Conservation (phyloP, 306 rosid genomes). For the Rosa persica region DNA sequence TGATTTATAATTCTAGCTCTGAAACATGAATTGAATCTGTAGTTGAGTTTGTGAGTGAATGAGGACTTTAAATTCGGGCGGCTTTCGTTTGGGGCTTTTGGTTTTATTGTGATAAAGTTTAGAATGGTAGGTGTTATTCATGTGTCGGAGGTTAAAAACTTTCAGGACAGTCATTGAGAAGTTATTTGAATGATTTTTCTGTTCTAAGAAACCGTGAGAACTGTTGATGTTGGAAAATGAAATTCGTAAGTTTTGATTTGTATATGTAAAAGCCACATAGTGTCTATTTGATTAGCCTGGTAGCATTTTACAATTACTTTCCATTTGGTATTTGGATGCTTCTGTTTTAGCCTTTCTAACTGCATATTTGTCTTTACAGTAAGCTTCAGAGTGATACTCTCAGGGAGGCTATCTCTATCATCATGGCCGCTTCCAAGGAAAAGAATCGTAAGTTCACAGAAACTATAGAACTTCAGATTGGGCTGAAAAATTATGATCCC, state of each 20-base stretch:
- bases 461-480: conserved; percentile 84
- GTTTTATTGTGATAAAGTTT: not conserved
- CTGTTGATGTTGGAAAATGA: no score
- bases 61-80: not conserved
- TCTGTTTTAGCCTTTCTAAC: not conserved
- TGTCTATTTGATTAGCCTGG: not conserved
- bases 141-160: not conserved
- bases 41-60: not conserved
- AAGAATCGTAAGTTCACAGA: conserved; percentile 64
- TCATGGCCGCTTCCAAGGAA: conserved; percentile 50
- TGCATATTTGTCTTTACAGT: conserved; percentile 28
- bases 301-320: not conserved
- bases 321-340: not conserved
- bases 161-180: not conserved
- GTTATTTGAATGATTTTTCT: not conserved
- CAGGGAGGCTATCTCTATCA: conserved; percentile 61
- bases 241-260: not conserved
- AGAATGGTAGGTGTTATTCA: not conserved
- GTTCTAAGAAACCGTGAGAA: not conserved
- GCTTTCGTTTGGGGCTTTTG: not conserved
- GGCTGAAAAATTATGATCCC: conserved; percentile 81
- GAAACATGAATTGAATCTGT: no score
- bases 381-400: conserved; percentile 80
- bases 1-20: not conserved
- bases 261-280: not conserved